Base-by-base conservation (phyloP, 75 land plant species). In the Gnetum montanum region DNA sequence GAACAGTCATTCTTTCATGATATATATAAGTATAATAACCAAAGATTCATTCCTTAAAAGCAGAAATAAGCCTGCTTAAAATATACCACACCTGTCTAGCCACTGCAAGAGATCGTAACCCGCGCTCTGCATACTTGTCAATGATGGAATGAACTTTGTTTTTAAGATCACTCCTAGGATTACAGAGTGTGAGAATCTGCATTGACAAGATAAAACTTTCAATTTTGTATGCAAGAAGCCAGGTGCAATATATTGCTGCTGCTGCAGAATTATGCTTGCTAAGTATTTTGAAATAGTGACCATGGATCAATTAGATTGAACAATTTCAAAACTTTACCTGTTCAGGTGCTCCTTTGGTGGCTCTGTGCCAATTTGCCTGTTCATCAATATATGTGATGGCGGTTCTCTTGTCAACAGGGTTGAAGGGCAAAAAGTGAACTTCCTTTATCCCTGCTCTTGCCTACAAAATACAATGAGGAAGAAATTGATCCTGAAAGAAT, bases 311-410 rank as follows among this genome's bases (percentile, higher is more conserved):
- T n/a, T n/a, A n/a, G n/a, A n/a, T n/a, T n/a, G n/a, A n/a, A n/a
- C n/a, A n/a, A n/a, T n/a, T n/a, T n/a, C n/a, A n/a, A n/a, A n/a
- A n/a, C n/a, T n/a, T n/a, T 8, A 76, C 88, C 67, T 86, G 90
- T 58, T 88, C 94, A 6, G 94, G 94, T 25, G 94, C 94, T 56
- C 94, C 94, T 65, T 88, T 88, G 70, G 86, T 88, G 19, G 60
- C 28, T 20, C 94, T 61, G 51, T 81, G 71, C 94, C 94, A 88
- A 15, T 71, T 66, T 4, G 83, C 91, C 18, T 64, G 26, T 1
- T 67, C 23, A 38, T 85, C 94, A 54, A 74, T 64, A 70, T 85
- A 88, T 26, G 91, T 86, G 18, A 88, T 75, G 2, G 94, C 94
- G 11, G 94, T 88, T 12, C 94, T 74, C 70, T 88, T 88, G 25